Conservation (phyloP, 306 rosid species). For the Malus sieversii region DNA sequence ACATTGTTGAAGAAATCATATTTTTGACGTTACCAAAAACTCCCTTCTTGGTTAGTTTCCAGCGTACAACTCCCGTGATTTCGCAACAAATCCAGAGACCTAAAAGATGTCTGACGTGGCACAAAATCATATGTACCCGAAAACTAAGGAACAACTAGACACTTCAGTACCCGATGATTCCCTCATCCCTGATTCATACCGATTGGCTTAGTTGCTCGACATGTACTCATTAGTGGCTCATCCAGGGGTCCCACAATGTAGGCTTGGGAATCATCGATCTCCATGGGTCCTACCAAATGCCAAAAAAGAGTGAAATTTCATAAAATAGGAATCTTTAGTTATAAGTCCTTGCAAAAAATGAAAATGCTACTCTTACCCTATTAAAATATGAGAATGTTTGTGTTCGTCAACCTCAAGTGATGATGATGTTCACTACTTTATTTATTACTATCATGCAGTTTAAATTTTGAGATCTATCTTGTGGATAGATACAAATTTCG, state of each 20-base stretch:
- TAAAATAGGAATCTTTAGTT: background rate
- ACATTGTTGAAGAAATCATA: background rate
- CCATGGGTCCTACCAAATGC: background rate
- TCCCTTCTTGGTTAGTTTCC: background rate
- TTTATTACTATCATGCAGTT: too few relatives aligned
- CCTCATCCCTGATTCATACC: background rate
- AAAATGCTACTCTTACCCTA: too few relatives aligned
- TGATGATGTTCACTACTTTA: too few relatives aligned
- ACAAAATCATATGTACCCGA: too few relatives aligned
- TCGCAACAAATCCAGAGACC: background rate
- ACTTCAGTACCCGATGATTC: background rate
- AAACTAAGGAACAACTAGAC: background rate
- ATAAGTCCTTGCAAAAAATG: too few relatives aligned
- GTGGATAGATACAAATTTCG: too few relatives aligned
- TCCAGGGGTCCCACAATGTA: conserved; percentile 18
- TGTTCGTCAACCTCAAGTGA: too few relatives aligned
- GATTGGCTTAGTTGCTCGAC: background rate
- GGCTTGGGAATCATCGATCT: conserved; percentile 16
- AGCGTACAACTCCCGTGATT: background rate
- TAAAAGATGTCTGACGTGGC: background rate
- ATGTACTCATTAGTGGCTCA: background rate
- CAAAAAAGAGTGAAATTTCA: background rate
- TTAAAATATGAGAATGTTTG: too few relatives aligned
- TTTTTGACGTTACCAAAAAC: background rate
- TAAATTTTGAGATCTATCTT: too few relatives aligned